Percentiles rank a stretch among this genome's conserved stretches.
phyloP scores from a whole-genome alignment of 2,329 filamentous ascomycete genomes.

The Aspergillus sp. region DNA sequence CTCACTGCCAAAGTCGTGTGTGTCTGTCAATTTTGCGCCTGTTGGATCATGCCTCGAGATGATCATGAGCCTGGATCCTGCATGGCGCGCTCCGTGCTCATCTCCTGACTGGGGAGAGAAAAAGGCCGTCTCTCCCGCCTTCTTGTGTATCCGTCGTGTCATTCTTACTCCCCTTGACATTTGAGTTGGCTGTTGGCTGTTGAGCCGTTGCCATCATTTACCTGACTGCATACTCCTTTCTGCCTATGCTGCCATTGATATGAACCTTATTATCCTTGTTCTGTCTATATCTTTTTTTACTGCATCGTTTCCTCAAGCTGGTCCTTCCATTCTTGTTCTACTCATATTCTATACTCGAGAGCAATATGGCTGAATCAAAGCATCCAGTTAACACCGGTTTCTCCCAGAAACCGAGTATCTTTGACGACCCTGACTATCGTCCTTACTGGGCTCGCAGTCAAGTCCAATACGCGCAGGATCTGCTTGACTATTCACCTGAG shows the following conservation, averaged over 20 bases:
- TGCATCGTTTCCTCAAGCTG: neutral
- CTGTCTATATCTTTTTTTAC: neutral
- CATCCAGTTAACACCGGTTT: slow-evolving; percentile 20
- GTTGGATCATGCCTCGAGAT: slow-evolving; percentile 4
- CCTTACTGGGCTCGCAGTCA: slow-evolving; percentile 42
- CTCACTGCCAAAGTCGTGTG: slow-evolving; percentile 3
- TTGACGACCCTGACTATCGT: slow-evolving; percentile 26
- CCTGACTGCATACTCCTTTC: neutral
- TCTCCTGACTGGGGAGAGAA: slow-evolving; percentile 2
- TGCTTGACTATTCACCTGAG: slow-evolving; percentile 40
- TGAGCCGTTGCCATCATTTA: neutral
- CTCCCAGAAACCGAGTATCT: slow-evolving; percentile 10
- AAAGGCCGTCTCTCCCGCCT: slow-evolving; percentile 3
- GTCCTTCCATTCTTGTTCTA: neutral
- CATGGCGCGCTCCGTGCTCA: slow-evolving; percentile 5
- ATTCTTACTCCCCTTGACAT: slow-evolving; percentile 2
- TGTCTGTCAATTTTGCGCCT: slow-evolving; percentile 6
- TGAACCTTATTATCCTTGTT: neutral
- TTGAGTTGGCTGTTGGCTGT: neutral
- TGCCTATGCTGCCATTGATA: neutral
- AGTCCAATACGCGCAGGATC: slow-evolving; percentile 40
- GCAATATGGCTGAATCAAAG: slow-evolving; percentile 25
- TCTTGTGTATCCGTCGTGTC: slow-evolving; percentile 17
- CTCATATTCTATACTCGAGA: neutral
- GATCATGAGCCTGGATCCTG: slow-evolving; percentile 7